A percentile compares a stretch with the other conserved stretches of the same genome.
Conservation (phyloP, 1,284 basidiomycete species). For the Anthracocystis panici-leucophaei region DNA sequence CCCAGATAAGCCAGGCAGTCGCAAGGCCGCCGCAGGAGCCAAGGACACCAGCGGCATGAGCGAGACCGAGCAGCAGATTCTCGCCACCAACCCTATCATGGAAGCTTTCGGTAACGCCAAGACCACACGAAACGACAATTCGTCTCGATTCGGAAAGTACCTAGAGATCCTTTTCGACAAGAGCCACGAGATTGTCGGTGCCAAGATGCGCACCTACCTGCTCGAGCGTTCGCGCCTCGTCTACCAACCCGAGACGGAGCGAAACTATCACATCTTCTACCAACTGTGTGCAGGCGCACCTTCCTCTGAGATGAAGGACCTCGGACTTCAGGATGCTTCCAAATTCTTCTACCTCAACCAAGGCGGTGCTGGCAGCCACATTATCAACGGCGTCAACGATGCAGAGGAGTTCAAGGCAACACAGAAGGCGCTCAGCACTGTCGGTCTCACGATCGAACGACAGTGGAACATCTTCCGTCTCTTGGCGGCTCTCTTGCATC, state of each 20-base stretch:
- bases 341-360: conserved; percentile 95
- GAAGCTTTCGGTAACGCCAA: conserved; percentile 99
- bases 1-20: conserved; percentile 72
- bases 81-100: conserved; percentile 98
- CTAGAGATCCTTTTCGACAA: conserved; percentile 98
- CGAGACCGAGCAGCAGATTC: conserved; percentile 95
- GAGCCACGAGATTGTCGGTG: conserved; percentile 94
- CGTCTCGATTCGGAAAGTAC: conserved; percentile 98
- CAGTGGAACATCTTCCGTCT: conserved; percentile 98
- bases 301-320: conserved; percentile 91
- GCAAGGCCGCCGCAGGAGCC: conserved; percentile 67
- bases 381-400: conserved; percentile 91
- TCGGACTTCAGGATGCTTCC: conserved; percentile 85
- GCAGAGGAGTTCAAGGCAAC: conserved; percentile 93
- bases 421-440: conserved; percentile 92
- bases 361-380: conserved; percentile 86
- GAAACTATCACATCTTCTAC: conserved; percentile 99
- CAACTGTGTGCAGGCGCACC: conserved; percentile 98
- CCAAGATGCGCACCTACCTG: conserved; percentile 95
- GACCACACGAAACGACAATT: conserved; percentile 98
- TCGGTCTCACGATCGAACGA: conserved; percentile 95
- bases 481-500: conserved; percentile 90
- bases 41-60: conserved; percentile 79
- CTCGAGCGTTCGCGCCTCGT: conserved; percentile 96
- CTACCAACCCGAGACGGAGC: conserved; percentile 90